Evolutionary conservation across 352 stramenopile genomes (phyloP), one percentile per base, ranked within the genome.

Genomic region (Phytopythium sindhum): DNA sequence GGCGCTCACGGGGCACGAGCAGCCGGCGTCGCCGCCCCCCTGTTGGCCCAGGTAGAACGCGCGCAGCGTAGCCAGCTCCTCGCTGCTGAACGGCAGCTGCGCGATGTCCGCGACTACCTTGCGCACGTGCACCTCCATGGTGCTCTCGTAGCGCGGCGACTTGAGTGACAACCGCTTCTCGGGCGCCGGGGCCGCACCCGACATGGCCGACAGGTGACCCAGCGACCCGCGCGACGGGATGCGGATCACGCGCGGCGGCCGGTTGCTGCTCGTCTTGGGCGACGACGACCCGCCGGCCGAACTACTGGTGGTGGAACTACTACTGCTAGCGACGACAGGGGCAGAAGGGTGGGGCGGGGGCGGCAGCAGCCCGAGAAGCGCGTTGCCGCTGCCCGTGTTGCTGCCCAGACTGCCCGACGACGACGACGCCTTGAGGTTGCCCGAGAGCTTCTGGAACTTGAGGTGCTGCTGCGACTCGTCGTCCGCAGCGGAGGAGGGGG

Each of bases 71-170:
- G 77, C 65, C 55, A 77, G 84, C 69, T 91, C 82, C n/a, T 91
- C 77, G 21, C 67, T 67, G 60, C 82, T 87, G 68, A 89, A 91
- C 23, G 82, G 82, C 50, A 89, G 57, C 54, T 78, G 77, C 15
- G 75, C 70, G 23, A 91, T 88, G 48, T 88, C 82, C 2, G 66
- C 69, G 52, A 91, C 69, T 39, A 91, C 79, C 53, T 90, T 87
- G 57, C 78, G 77, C 33, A 88, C 80, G 28, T 91, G 78, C 31
- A 85, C 70, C 63, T 89, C 78, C 80, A 91, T 90, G 9, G 79
- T 88, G 51, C 66, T 87, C 54, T 91, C 80, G 63, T 84, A 91
- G 11, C 80, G 78, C 54, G 82, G 82, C 51, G 80, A 89, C 64
- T 89, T 90, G 45, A 90, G 67, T 31, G 82, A 74, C 55, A 91